Evolutionary conservation across 192 early-diverging fungal species (phyloP).

Genomic region (Geosiphon pyriformis): DNA sequence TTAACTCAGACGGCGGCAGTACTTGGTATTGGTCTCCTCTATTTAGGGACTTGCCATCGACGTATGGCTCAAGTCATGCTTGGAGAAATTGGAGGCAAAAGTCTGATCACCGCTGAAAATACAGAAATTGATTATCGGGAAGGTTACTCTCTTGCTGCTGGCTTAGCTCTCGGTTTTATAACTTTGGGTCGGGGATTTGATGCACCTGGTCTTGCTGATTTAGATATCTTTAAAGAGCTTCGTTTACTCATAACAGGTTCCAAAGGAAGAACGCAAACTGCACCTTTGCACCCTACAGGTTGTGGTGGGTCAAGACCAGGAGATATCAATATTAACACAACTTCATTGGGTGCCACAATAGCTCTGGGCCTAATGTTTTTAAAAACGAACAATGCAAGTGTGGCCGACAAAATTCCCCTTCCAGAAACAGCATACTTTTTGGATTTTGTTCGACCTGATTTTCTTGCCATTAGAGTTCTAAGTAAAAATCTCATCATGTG

Average conservation of each 20-base stretch:
- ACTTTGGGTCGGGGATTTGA: conserved; percentile 59
- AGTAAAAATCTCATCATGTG: conserved; percentile 73
- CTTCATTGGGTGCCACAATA: conserved; percentile 62
- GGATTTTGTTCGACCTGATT: conserved; percentile 67
- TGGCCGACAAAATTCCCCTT: conserved; percentile 61
- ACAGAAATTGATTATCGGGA: conserved; percentile 40
- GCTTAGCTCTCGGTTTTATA: conserved; percentile 82
- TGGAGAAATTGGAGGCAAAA: conserved; percentile 49
- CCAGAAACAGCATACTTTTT: conserved; percentile 54
- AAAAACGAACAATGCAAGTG: conserved; percentile 62
- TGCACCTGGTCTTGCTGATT: conserved; percentile 45
- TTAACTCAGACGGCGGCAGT: conserved; percentile 64
- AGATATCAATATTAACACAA: conserved; percentile 43
- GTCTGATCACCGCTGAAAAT: conserved; percentile 19
- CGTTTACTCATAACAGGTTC: conserved; percentile 52
- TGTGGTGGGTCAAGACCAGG: neutral
- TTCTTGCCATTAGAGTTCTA: conserved; percentile 63
- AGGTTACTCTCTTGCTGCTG: conserved; percentile 69
- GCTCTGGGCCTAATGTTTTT: conserved; percentile 83
- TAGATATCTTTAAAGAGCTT: conserved; percentile 53
- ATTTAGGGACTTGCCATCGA: conserved; percentile 61
- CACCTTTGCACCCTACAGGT: neutral
- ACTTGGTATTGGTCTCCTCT: conserved; percentile 73
- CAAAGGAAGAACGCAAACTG: conserved; percentile 24
- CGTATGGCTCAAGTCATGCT: conserved; percentile 72